Evolutionary conservation across 1,284 basidiomycete genomes (phyloP), one percentile per base, ranked within the genome.

Genomic region (Naganishia liquefaciens): DNA sequence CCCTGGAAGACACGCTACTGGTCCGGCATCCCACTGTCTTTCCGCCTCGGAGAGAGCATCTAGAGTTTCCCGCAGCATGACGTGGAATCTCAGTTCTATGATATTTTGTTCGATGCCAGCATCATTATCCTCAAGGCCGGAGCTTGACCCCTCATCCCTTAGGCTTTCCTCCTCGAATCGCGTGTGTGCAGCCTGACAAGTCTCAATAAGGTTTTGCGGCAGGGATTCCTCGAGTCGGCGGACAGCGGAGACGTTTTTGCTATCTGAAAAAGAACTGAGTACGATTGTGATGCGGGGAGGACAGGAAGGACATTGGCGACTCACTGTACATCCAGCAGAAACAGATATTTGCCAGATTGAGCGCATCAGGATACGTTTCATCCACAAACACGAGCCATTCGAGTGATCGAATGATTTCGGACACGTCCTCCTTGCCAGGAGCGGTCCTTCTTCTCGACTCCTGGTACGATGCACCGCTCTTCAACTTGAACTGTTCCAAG

Each of bases 311-410:
- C 19, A 3, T 54, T 23, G 19, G 23, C 58, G 53, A 75, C 84
- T 49, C 72, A 92, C 92, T 86, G 21, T 96, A 84, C 81, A 95
- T 91, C 75, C 91, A 92, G 17, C 93, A 86, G 63, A 91, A 77
- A 57, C 94, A 88, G 44, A 89, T 86, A 68, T 93, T 92, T 1
- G 90, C 87, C 71, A 93, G 90, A 72, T 88, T 84, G 3, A 96
- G 80, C 0, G 92, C 92, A 19, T 87, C 87, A n/a, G 82, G 79
- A 68, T 87, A 86, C 1, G 91, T 95, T 21, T 83, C 80, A 46
- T 86, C 84, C 68, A 85, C 81, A 75, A 92, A 90, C 0, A 86
- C 90, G 51, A 95, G 90, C 95, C 95, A 99, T 74, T 98, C 94
- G 64, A 98, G 87, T 0, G 90, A 89, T 10, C 92, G 85, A 55